Evolutionary conservation across 768 basidiomycete species (phyloP), one percentile per base, ranked within the genome.

Genomic region (Dentipellis sp.): DNA sequence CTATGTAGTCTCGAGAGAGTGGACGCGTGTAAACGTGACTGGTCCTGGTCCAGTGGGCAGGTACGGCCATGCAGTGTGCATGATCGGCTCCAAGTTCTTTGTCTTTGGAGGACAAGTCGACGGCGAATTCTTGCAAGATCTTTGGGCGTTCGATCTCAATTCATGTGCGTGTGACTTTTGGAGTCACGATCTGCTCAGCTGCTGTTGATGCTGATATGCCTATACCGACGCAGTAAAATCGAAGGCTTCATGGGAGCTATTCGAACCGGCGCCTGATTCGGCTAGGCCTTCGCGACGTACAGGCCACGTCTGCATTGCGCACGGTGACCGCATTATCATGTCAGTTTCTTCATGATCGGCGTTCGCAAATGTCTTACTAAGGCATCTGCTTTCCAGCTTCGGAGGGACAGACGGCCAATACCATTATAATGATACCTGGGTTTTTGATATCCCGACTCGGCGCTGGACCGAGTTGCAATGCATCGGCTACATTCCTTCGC

Each of bases 401-500:
- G 97, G 97, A 35, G 97, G 97, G 49, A 99, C 97, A 11, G 97
- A 99, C 66, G 94, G 94, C n/a, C 84, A 87, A 67, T 98, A 88
- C 71, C 97, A 98, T 67, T 99, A 99, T 73, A 99, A 98, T 69
- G 97, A 99, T 67, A 97, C 94, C 7, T 99, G 97, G 97, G 78
- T 84, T 1, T 98, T 90, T 70, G 92, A 95, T 68, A 74, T 93
- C 52, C 77, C 75, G 39, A 87, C 91, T 0, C 78, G 80, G 54
- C 80, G 71, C 47, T 99, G 97, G 97, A 79, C 87, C 3, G 97
- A 99, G 67, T 74, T 99, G 39, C 83, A 87, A 17, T 98, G 94
- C 70, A 97, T 97, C 56, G 97, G 97, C 1, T 98, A 89, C 66
- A 97, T 97, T 50, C 97, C 97, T 17, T 87, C 90, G 7, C 90